These are phyloP conservation scores for Eurotiales sp. DNA, from an alignment of 2,329 filamentous ascomycete species.

Conservation along the genomic window DNA sequence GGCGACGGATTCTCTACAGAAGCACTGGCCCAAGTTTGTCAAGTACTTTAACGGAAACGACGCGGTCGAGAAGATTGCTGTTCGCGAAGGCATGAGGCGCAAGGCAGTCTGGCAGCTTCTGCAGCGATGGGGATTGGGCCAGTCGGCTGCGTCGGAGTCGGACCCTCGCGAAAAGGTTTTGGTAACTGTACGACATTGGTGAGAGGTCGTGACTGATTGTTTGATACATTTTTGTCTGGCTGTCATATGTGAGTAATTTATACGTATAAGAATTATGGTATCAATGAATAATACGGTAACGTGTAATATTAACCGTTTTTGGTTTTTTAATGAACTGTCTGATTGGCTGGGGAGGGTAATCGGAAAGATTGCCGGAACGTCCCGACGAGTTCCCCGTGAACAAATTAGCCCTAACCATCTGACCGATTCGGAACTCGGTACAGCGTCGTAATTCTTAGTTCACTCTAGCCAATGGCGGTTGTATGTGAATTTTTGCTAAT, in stretches of 20 bases:
- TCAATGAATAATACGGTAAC: too few species aligned
- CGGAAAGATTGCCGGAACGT: not conserved
- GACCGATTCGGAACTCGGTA: not conserved
- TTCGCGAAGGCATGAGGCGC: slow-evolving; percentile 81
- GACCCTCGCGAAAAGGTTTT: slow-evolving; percentile 43
- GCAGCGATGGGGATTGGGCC: slow-evolving; percentile 62
- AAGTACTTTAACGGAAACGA: slow-evolving; percentile 86
- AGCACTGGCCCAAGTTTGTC: slow-evolving; percentile 68
- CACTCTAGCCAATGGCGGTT: not conserved
- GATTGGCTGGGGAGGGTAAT: not conserved
- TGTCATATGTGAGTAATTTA: too few species aligned
- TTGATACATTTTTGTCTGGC: too few species aligned
- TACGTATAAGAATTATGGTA: too few species aligned
- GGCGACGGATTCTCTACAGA: slow-evolving; percentile 43
- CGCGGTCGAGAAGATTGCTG: slow-evolving; percentile 78
- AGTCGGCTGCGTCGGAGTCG: slow-evolving; percentile 25
- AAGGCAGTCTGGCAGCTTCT: slow-evolving; percentile 59
- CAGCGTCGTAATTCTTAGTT: too few species aligned
- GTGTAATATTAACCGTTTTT: too few species aligned
- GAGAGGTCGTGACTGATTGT: slow-evolving; percentile 4
- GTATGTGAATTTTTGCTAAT: not conserved
- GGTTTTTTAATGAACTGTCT: too few species aligned
- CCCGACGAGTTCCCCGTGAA: not conserved
- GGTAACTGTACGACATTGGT: slow-evolving; percentile 69
- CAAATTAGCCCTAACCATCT: slow-evolving; percentile 1